phyloP scores from a whole-genome alignment of 2,329 filamentous ascomycete genomes.

The Sporothrix sp. region DNA sequence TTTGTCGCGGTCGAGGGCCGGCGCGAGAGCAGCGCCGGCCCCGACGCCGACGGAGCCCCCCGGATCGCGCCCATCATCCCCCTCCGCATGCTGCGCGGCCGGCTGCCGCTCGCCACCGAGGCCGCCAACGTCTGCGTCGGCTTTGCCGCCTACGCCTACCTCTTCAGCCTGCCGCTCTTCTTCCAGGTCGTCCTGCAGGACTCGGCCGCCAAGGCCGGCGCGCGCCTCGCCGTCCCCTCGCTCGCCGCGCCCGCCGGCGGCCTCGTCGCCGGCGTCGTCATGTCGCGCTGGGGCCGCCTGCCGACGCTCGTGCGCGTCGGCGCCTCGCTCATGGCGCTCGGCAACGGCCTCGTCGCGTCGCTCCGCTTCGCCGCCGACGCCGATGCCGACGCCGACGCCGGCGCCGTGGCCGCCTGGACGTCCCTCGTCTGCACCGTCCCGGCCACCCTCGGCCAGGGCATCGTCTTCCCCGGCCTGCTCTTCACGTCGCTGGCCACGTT shows the following conservation, averaged over 20 bases:
- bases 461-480: slow-evolving; percentile 47
- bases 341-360: slow-evolving; percentile 31
- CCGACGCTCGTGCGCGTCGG: slow-evolving; percentile 43
- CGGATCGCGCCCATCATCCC: slow-evolving; percentile 38
- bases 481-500: slow-evolving; percentile 56
- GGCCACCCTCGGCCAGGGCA: slow-evolving; percentile 49
- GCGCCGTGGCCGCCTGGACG: slow-evolving; percentile 40
- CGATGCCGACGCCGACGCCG: slow-evolving; percentile 15
- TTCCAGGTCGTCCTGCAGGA: slow-evolving; percentile 58
- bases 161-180: slow-evolving; percentile 62
- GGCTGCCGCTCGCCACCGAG: slow-evolving; percentile 45
- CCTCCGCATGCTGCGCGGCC: slow-evolving; percentile 43
- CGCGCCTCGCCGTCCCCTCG: slow-evolving; percentile 53
- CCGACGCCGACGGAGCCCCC: slow-evolving; percentile 16
- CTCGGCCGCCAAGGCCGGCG: slow-evolving; percentile 53
- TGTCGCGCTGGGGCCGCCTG: slow-evolving; percentile 40
- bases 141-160: slow-evolving; percentile 52
- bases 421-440: slow-evolving; percentile 49
- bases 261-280: slow-evolving; percentile 46
- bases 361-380: slow-evolving; percentile 35
- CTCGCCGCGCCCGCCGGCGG: slow-evolving; percentile 49
- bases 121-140: slow-evolving; percentile 51
- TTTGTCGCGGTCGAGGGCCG: slow-evolving; percentile 38
- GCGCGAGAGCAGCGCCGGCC: slow-evolving; percentile 32
- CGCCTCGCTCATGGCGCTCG: slow-evolving; percentile 41